phyloP scores from a whole-genome alignment of 2,329 filamentous ascomycete genomes.

The Gremmenia infestans region DNA sequence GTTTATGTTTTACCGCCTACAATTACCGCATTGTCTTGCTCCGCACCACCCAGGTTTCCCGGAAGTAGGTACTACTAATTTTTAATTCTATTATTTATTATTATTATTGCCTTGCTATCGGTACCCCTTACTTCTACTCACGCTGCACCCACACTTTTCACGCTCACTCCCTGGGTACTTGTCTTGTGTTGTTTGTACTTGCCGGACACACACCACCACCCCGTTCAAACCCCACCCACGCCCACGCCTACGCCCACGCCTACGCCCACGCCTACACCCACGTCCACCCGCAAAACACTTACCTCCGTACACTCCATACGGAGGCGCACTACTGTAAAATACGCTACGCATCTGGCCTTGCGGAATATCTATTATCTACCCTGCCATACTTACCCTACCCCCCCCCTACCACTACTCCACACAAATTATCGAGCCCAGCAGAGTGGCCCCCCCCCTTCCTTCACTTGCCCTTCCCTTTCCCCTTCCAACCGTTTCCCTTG shows the following conservation, averaged over 20 bases:
- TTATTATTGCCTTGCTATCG: neutral
- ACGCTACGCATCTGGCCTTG: neutral
- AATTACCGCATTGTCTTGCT: neutral
- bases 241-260: neutral
- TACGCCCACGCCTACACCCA: neutral
- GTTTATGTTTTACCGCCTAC: too few relatives aligned
- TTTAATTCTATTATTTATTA: neutral
- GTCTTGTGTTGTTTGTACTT: too few relatives aligned
- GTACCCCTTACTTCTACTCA: neutral
- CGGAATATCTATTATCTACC: too few relatives aligned
- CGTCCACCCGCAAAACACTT: neutral
- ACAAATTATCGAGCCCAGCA: too few relatives aligned
- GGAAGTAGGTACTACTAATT: too few relatives aligned
- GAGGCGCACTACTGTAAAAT: neutral
- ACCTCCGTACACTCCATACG: neutral
- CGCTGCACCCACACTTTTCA: conserved; percentile 1
- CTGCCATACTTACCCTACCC: neutral
- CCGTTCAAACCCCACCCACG: neutral
- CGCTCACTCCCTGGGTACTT: too few relatives aligned
- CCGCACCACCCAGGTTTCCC: neutral
- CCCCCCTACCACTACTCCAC: neutral
- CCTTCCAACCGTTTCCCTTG: neutral
- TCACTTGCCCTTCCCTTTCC: neutral
- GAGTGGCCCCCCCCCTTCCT: neutral
- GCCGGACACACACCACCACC: conserved; percentile 2